A percentile compares a stretch with the other conserved stretches of the same genome.
phyloP scores from a whole-genome alignment of 805 yeast genomes.

The Candida nanaspora region DNA sequence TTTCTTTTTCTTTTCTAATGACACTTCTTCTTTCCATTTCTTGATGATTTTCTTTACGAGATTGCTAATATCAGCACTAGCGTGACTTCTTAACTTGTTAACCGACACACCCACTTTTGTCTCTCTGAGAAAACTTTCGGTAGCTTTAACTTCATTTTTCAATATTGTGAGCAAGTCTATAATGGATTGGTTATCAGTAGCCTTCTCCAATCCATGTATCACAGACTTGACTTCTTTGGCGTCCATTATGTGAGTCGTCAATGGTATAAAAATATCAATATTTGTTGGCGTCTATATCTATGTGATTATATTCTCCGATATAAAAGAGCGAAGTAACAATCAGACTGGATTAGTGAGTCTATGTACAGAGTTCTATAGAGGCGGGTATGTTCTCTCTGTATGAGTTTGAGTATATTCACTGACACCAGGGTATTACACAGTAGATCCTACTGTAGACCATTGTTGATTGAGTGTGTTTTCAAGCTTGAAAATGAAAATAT shows the following conservation, averaged over 20 bases:
- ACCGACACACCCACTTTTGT: constrained; percentile 97
- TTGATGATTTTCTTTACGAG: constrained; percentile 78
- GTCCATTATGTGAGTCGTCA: constrained; percentile 38
- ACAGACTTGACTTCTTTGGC: constrained; percentile 65
- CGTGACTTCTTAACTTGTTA: constrained; percentile 70
- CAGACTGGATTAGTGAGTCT: no score
- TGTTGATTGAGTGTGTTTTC: no score
- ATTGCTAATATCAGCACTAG: constrained; percentile 58
- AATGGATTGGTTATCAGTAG: constrained; percentile 55
- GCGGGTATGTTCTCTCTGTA: no score
- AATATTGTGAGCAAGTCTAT: constrained; percentile 59
- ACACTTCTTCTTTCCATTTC: constrained; percentile 86
- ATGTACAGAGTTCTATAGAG: no score
- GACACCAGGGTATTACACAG: no score
- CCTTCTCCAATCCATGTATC: constrained; percentile 68
- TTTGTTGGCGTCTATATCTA: background rate
- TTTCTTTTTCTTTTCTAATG: constrained; percentile 44
- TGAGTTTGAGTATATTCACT: no score
- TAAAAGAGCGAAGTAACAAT: no score
- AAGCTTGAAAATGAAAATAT: no score
- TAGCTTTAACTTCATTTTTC: constrained; percentile 69
- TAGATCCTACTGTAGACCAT: no score
- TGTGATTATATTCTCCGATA: background rate
- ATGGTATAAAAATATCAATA: background rate
- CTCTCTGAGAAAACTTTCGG: constrained; percentile 80